Evolutionary conservation across 805 yeast genomes (phyloP).

Genomic region (Lachancea quebecensis): DNA sequence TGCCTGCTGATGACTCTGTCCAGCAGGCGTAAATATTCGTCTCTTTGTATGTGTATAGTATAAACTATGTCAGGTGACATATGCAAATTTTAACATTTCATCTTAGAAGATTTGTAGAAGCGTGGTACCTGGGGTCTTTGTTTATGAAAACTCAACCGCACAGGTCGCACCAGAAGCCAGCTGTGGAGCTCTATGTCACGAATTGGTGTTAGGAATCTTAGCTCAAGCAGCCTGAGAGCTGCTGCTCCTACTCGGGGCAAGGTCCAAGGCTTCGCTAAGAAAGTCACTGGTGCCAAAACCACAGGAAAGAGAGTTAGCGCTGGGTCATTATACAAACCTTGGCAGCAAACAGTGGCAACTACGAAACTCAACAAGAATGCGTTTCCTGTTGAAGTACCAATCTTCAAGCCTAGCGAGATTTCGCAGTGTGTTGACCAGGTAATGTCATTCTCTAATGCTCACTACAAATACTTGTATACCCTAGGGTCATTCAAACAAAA

Average conservation of each 20-base stretch:
- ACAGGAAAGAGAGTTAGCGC: slow-evolving; percentile 23
- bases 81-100: no score
- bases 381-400: slow-evolving; percentile 17
- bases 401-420: slow-evolving; percentile 15
- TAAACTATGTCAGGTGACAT: no score
- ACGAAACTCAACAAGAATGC: slow-evolving; percentile 28
- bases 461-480: slow-evolving; percentile 39
- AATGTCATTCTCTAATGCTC: slow-evolving; percentile 36
- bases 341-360: slow-evolving; percentile 29
- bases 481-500: slow-evolving; percentile 60
- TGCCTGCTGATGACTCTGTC: no score
- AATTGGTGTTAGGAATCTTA: slow-evolving; percentile 14
- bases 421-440: slow-evolving; percentile 25
- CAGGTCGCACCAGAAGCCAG: neutral
- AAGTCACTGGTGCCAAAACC: slow-evolving; percentile 14
- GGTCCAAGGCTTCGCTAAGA: slow-evolving; percentile 28
- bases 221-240: slow-evolving; percentile 13
- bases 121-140: no score
- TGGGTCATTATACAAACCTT: slow-evolving; percentile 30
- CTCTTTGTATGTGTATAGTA: no score
- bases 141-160: no score
- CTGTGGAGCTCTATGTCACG: slow-evolving; percentile 14
- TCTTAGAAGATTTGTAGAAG: no score
- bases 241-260: slow-evolving; percentile 24
- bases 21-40: no score